A percentile compares a stretch with the other conserved stretches of the same genome.
Conservation (phyloP, 2,329 filamentous ascomycete genomes). For the Nemania serpens region DNA sequence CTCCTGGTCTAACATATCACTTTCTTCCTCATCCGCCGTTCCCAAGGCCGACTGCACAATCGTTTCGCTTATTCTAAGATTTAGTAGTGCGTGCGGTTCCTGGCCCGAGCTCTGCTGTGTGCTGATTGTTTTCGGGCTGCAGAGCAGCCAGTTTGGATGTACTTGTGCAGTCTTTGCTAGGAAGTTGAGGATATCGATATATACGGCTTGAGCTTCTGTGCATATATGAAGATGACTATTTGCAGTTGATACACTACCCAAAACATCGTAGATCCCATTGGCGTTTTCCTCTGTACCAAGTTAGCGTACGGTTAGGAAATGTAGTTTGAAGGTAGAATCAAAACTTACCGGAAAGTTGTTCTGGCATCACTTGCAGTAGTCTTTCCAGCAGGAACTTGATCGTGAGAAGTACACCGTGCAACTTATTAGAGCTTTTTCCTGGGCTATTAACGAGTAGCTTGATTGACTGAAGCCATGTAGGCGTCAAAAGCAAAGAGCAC, state of each 20-base stretch:
- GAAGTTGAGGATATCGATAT: conserved; percentile 41
- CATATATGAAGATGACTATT: conserved; percentile 30
- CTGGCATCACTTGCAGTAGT: conserved; percentile 52
- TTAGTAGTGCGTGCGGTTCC: conserved; percentile 32
- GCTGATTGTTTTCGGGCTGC: background rate
- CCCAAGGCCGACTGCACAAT: conserved; percentile 43
- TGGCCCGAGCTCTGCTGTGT: conserved; percentile 1
- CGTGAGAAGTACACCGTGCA: conserved; percentile 64
- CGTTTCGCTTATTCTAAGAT: conserved; percentile 31
- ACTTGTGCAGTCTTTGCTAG: conserved; percentile 21
- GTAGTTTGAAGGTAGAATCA: background rate
- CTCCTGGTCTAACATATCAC: conserved; percentile 37
- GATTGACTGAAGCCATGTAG: conserved; percentile 53
- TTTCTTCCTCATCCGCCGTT: conserved; percentile 12
- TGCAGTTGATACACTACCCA: conserved; percentile 27
- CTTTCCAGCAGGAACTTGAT: conserved; percentile 62
- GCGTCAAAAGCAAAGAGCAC: conserved; percentile 62
- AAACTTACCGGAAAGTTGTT: conserved; percentile 49
- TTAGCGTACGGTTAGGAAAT: conserved; percentile 15
- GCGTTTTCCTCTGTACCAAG: conserved; percentile 31
- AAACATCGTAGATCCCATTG: conserved; percentile 27
- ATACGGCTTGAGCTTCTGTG: conserved; percentile 40
- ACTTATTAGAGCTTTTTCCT: conserved; percentile 51
- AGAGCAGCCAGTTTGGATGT: background rate
- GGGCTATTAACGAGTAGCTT: conserved; percentile 44